These are phyloP conservation scores for Camillea tinctor DNA, from an alignment of 2,329 filamentous ascomycete genomes.

Conservation along the genomic window DNA sequence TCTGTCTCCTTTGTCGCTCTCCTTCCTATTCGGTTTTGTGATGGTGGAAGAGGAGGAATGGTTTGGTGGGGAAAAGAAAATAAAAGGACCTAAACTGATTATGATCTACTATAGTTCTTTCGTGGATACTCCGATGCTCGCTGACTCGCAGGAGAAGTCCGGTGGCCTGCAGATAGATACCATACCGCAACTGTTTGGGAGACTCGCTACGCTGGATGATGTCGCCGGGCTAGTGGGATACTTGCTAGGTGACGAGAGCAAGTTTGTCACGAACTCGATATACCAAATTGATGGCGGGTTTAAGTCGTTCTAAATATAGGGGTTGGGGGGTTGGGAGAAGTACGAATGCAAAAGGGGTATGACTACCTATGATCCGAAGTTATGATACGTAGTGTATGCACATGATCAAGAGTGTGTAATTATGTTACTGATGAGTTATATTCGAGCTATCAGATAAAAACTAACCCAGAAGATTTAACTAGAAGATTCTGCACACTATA, in stretches of 20 bases:
- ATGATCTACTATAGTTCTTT: slow-evolving; percentile 3
- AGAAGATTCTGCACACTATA: too few relatives aligned
- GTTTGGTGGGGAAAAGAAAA: too few relatives aligned
- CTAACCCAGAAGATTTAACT: too few relatives aligned
- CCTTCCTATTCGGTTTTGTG: not conserved
- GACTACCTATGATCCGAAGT: too few relatives aligned
- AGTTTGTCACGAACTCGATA: slow-evolving; percentile 25
- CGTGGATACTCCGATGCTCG: slow-evolving; percentile 13
- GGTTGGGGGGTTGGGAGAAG: not conserved
- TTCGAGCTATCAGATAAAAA: too few relatives aligned
- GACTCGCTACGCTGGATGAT: slow-evolving; percentile 29
- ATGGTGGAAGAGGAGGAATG: too few relatives aligned
- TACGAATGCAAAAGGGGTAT: too few relatives aligned
- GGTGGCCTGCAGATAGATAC: slow-evolving; percentile 1
- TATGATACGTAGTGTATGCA: too few relatives aligned
- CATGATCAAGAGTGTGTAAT: too few relatives aligned
- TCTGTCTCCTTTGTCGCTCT: not conserved
- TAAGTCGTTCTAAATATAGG: not conserved
- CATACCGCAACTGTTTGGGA: slow-evolving; percentile 23
- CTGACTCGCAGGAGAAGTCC: not conserved
- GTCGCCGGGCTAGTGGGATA: slow-evolving; percentile 32
- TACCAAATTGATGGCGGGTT: slow-evolving; percentile 32
- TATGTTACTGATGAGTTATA: too few relatives aligned
- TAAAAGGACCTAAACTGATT: too few relatives aligned
- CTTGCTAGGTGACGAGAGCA: slow-evolving; percentile 33